Percentiles rank a stretch among this genome's conserved stretches.
Evolutionary conservation across 768 basidiomycete genomes (phyloP).

Genomic region (Boletales sp.): DNA sequence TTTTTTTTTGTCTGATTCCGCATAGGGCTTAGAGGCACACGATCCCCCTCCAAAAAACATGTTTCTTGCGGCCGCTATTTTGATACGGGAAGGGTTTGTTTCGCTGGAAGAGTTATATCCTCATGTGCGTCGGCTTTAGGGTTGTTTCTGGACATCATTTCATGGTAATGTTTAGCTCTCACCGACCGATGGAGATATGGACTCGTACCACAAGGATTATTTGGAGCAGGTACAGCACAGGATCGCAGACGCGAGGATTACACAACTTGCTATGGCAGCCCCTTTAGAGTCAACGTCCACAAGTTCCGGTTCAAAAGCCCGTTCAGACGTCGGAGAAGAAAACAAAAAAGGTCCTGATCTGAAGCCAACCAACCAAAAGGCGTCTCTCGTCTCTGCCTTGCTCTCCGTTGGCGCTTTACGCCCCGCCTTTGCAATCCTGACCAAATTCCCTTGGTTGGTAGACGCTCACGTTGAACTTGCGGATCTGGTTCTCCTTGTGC

Average conservation of each 20-base stretch:
- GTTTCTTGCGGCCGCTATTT: slow-evolving; percentile 77
- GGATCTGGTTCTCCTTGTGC: slow-evolving; percentile 76
- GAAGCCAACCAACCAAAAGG: slow-evolving; percentile 70
- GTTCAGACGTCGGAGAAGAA: slow-evolving; percentile 36
- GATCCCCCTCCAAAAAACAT: slow-evolving; percentile 69
- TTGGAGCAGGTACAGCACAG: slow-evolving; percentile 57
- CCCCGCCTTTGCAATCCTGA: slow-evolving; percentile 73
- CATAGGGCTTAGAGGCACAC: slow-evolving; percentile 51
- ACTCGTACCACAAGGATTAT: slow-evolving; percentile 61
- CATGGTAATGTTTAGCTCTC: slow-evolving; percentile 47
- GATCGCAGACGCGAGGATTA: slow-evolving; percentile 65
- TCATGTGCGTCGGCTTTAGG: slow-evolving; percentile 57
- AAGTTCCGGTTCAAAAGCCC: slow-evolving; percentile 38
- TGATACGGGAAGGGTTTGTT: slow-evolving; percentile 89
- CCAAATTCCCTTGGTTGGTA: slow-evolving; percentile 81
- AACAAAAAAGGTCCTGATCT: slow-evolving; percentile 33
- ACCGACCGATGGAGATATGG: slow-evolving; percentile 78
- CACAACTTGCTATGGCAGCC: slow-evolving; percentile 81
- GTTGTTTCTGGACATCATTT: slow-evolving; percentile 1
- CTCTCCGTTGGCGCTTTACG: slow-evolving; percentile 82
- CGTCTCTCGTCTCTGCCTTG: slow-evolving; percentile 73
- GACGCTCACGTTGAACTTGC: slow-evolving; percentile 80
- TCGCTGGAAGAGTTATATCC: slow-evolving; percentile 85
- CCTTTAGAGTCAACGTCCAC: slow-evolving; percentile 55
- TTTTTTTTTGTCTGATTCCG: slow-evolving; percentile 11